Conservation (phyloP, 257 asterid species). For the Cordia subcordata region DNA sequence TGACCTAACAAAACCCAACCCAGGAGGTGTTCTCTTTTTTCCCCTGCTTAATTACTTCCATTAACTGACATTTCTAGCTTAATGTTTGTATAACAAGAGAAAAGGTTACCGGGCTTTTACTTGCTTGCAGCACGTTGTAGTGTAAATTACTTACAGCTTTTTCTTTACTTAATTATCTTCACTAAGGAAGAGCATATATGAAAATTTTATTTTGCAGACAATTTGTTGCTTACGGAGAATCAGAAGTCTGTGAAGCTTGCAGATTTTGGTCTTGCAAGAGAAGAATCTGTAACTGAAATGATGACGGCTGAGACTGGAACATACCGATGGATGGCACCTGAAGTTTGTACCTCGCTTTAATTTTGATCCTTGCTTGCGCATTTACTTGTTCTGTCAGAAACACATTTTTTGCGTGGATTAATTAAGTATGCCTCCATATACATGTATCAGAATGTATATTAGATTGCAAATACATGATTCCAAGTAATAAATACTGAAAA, state of each 20-base stretch:
- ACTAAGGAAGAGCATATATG: constrained; percentile 23
- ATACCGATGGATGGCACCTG: constrained; percentile 99
- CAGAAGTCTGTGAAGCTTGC: constrained; percentile 95
- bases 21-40: neutral
- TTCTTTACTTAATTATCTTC: neutral
- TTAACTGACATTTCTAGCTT: constrained; percentile 8
- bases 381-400: neutral
- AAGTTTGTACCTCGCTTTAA: constrained; percentile 54
- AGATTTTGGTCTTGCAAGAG: constrained; percentile 99
- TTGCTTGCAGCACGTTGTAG: neutral
- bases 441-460: too few relatives aligned
- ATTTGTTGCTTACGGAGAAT: constrained; percentile 86
- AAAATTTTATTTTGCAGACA: constrained; percentile 60
- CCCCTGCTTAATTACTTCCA: neutral
- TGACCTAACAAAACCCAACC: neutral
- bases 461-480: too few relatives aligned
- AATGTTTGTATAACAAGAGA: constrained; percentile 2
- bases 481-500: too few relatives aligned
- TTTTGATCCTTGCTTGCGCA: constrained; percentile 2
- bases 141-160: neutral
- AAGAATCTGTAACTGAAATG: constrained; percentile 95
- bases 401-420: too few relatives aligned
- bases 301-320: constrained; percentile 99
- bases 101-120: constrained; percentile 1
- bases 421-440: too few relatives aligned